A percentile compares a stretch with the other conserved stretches of the same genome.
These are phyloP conservation scores for Tremella fuciformis DNA, from an alignment of 768 basidiomycete genomes.

Conservation along the genomic window DNA sequence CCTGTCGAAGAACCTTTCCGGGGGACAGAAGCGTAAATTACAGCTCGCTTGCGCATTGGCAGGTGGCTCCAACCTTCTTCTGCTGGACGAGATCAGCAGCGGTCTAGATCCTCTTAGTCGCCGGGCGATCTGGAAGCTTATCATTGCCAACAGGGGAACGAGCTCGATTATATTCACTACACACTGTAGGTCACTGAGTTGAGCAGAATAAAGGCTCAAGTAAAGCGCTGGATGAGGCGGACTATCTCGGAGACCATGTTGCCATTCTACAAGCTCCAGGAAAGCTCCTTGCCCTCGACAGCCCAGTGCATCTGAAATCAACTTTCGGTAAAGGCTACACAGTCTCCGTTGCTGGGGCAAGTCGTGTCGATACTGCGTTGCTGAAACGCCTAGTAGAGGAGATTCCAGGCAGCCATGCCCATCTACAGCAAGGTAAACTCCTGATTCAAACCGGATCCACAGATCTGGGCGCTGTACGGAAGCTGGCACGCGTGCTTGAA, in stretches of 20 bases:
- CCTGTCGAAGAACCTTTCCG: conserved; percentile 66
- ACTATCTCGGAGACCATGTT: conserved; percentile 71
- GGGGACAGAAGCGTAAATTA: conserved; percentile 78
- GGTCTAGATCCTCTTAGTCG: conserved; percentile 79
- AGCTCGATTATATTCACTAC: conserved; percentile 74
- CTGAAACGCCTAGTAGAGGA: conserved; percentile 19
- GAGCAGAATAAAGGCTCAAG: background rate
- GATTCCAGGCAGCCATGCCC: conserved; percentile 7
- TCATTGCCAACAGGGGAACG: conserved; percentile 65
- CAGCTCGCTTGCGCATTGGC: conserved; percentile 77
- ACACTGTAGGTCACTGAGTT: conserved; percentile 58
- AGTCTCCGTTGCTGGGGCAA: conserved; percentile 55
- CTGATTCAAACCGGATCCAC: conserved; percentile 56
- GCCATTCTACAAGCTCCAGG: conserved; percentile 73
- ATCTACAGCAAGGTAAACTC: conserved; percentile 19
- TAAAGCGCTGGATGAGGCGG: conserved; percentile 65
- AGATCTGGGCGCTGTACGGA: conserved; percentile 60
- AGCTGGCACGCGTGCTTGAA: conserved; percentile 56
- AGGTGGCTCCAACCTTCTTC: conserved; percentile 56
- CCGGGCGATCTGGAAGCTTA: conserved; percentile 70
- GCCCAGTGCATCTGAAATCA: conserved; percentile 71
- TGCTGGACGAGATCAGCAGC: conserved; percentile 47
- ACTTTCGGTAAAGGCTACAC: conserved; percentile 71
- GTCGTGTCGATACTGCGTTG: conserved; percentile 50
- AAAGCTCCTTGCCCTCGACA: conserved; percentile 67